These are phyloP conservation scores for Ceratocystiopsis minuta DNA, from an alignment of 2,329 filamentous ascomycete species.

Conservation along the genomic window DNA sequence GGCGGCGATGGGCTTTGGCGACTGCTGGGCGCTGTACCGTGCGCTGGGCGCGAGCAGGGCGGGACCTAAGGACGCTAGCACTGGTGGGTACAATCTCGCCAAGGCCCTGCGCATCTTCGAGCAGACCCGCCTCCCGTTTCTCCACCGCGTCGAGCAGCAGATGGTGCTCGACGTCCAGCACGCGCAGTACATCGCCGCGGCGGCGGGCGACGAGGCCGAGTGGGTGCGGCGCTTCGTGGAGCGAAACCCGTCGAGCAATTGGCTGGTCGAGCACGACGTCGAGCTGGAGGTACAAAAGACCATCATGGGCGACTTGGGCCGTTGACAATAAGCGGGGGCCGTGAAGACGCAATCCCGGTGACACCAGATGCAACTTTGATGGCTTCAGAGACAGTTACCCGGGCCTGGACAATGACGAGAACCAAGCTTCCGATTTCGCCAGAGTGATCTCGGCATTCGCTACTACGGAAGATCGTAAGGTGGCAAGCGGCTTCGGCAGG, in stretches of 20 bases:
- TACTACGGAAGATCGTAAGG: too few relatives aligned
- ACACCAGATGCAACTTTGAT: too few relatives aligned
- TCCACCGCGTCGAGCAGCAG: neutral
- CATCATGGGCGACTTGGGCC: neutral
- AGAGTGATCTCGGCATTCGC: too few relatives aligned
- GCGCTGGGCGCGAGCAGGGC: conserved; percentile 1
- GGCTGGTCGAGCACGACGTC: conserved; percentile 3
- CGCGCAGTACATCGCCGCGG: neutral
- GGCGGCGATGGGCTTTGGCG: conserved; percentile 3
- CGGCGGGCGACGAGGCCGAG: conserved; percentile 1
- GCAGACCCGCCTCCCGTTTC: neutral
- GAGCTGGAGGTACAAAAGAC: conserved; percentile 3
- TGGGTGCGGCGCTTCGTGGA: neutral
- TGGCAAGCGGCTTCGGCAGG: too few relatives aligned
- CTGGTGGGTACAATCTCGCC: neutral
- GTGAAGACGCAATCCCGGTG: too few relatives aligned
- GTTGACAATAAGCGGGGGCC: too few relatives aligned
- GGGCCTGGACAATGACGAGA: too few relatives aligned
- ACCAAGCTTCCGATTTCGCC: too few relatives aligned
- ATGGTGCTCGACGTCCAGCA: neutral
- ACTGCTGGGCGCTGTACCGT: conserved; percentile 6
- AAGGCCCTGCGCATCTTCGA: neutral
- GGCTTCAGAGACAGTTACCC: too few relatives aligned
- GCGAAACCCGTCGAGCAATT: neutral
- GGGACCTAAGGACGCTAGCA: neutral